Base-by-base conservation (phyloP, 306 rosid genomes). In the Betula pendula region DNA sequence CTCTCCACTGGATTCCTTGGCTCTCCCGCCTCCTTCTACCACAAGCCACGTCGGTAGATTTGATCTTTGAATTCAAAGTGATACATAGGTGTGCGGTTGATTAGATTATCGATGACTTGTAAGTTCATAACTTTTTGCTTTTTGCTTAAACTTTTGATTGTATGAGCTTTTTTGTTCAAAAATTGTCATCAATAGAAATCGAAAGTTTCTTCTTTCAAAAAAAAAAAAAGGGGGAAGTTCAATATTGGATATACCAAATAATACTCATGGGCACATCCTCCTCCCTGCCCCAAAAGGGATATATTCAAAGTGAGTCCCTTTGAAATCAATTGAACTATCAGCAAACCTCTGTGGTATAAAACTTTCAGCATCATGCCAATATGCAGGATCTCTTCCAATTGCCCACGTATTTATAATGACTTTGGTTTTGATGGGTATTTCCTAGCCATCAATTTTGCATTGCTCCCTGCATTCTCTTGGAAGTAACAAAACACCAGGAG, bases 361-460 rank as follows among this genome's bases (percentile, higher is more conserved):
- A 16, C 58, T 81, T 31, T 85, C 80, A 0, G 84, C 80, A 25
- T 85, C 84, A 52, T 59, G 14, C 86, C 88, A 85, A 68, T 79
- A 7, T 0, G 56, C 1, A 0, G 82, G 75, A 65, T 85, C 86
- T 73, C 86, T 85, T 16, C 73, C 86, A 50, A 85, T 12, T 20
- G 84, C 84, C 84, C 86, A 85, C 5, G 84, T 86, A 24, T 85
- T 82, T 5, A 85, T 43, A 0, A 85, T 73, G 58, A 85, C 86
- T 48, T 73, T 79, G 3, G 89, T 82, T 27, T 73, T 70, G 0
- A 40, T 13, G 0, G 86, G 78, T 70, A 85, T 76, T 0, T 69
- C 73, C 58, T 80, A 80, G 0, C 82, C 89, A 20, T 50, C 73
- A 0, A 84, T 58, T 9, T 68, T 35, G 70, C 84, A 80, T 0